Evolutionary conservation across 129 eudicot genomes (phyloP).

Genomic region (Lonicera japonica): DNA sequence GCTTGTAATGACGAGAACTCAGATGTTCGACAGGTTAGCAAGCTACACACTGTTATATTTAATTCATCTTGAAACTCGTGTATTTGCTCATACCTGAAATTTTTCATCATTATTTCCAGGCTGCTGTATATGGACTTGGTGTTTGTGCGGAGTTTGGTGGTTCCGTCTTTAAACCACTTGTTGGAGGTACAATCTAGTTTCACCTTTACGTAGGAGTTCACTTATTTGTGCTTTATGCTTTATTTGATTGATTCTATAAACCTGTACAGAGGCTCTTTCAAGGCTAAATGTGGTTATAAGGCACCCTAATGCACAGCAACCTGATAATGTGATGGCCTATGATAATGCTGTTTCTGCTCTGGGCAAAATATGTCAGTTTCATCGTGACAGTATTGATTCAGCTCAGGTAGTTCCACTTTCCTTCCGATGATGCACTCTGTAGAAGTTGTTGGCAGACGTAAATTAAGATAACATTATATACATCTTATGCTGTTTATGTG

Average conservation of each 20-base stretch:
- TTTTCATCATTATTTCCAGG: slow-evolving; percentile 37
- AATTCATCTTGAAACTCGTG: neutral
- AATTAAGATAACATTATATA: too few species aligned
- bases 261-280: slow-evolving; percentile 87
- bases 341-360: slow-evolving; percentile 97
- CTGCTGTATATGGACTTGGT: slow-evolving; percentile 99
- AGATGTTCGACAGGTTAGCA: slow-evolving; percentile 90
- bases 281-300: slow-evolving; percentile 86
- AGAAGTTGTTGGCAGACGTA: too few species aligned
- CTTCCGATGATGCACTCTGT: neutral
- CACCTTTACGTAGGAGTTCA: neutral
- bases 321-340: slow-evolving; percentile 91
- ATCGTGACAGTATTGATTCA: slow-evolving; percentile 90
- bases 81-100: slow-evolving; percentile 2
- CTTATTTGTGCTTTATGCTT: slow-evolving; percentile 1
- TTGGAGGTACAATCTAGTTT: slow-evolving; percentile 56
- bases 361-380: slow-evolving; percentile 93
- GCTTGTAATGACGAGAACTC: slow-evolving; percentile 96
- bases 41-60: neutral
- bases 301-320: slow-evolving; percentile 67
- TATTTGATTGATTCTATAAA: neutral
- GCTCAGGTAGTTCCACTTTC: slow-evolving; percentile 49
- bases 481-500: too few species aligned
- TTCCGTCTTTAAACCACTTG: slow-evolving; percentile 80
- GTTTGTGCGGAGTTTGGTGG: slow-evolving; percentile 99